Percentiles rank a stretch among this genome's conserved stretches.
Conservation (phyloP, 2,329 filamentous ascomycete species). For the Hortaea sp. region DNA sequence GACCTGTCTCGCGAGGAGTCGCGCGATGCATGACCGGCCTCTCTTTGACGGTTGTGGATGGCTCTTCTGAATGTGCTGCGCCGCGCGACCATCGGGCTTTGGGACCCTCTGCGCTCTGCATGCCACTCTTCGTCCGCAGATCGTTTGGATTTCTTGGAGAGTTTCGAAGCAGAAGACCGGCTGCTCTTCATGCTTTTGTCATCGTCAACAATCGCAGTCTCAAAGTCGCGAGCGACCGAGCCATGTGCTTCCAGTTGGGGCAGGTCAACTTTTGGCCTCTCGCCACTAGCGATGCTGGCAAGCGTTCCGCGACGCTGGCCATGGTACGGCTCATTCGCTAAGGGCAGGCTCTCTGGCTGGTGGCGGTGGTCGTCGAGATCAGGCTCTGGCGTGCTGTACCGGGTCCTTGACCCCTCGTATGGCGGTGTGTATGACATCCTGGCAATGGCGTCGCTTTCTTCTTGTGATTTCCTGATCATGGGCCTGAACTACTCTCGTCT, state of each 20-base stretch:
- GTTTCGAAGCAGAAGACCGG: constrained; percentile 35
- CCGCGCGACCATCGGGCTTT: constrained; percentile 29
- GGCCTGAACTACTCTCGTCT: neutral
- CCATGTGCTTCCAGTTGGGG: constrained; percentile 31
- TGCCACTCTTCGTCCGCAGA: constrained; percentile 25
- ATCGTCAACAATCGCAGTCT: constrained; percentile 81
- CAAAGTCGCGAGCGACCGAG: constrained; percentile 64
- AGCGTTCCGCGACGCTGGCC: constrained; percentile 58
- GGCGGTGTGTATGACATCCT: constrained; percentile 45
- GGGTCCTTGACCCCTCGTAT: constrained; percentile 57
- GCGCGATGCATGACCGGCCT: constrained; percentile 14
- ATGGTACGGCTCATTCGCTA: constrained; percentile 36
- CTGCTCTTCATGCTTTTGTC: constrained; percentile 44
- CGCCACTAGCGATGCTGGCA: constrained; percentile 49
- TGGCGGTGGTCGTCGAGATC: constrained; percentile 82
- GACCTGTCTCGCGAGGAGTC: constrained; percentile 49
- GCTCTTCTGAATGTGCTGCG: constrained; percentile 35
- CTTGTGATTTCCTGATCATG: neutral
- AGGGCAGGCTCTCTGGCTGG: constrained; percentile 52
- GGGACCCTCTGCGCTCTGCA: constrained; percentile 16
- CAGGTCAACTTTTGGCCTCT: constrained; percentile 34
- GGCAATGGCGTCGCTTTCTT: constrained; percentile 9
- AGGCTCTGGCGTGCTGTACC: constrained; percentile 64
- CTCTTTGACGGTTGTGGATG: constrained; percentile 16
- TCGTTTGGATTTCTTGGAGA: constrained; percentile 6